Percentiles rank a stretch among this genome's conserved stretches.
These are phyloP conservation scores for Solanum piurae DNA, from an alignment of 257 asterid species.

Conservation along the genomic window DNA sequence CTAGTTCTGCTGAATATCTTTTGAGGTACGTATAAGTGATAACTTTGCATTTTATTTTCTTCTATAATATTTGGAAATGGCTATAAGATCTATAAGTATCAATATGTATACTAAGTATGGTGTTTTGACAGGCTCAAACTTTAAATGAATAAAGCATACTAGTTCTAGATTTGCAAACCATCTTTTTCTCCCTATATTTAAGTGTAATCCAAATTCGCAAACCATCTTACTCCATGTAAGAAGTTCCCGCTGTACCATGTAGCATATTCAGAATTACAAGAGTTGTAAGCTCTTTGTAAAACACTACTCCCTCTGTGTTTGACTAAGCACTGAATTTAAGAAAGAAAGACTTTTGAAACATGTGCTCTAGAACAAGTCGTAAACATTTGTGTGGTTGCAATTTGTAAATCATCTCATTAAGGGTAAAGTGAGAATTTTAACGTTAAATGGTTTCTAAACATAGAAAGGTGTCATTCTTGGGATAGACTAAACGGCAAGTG, in stretches of 20 bases:
- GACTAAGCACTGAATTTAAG: not conserved
- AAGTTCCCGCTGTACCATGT: not conserved
- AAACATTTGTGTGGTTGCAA: not conserved
- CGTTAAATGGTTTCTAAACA: not conserved
- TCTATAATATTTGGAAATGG: not conserved
- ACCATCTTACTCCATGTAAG: not conserved
- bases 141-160: not conserved
- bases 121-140: not conserved
- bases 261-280: not conserved
- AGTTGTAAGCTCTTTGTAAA: not conserved
- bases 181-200: not conserved
- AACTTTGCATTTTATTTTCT: not conserved
- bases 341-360: not conserved
- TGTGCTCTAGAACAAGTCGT: not conserved
- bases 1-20: constrained; percentile 74
- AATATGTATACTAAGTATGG: not conserved
- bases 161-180: not conserved
- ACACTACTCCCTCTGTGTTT: not conserved
- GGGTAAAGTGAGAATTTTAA: not conserved
- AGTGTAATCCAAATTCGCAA: not conserved
- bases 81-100: not conserved
- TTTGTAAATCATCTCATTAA: not conserved
- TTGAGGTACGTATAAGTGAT: constrained; percentile 38
- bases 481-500: not conserved
- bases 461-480: not conserved